Evolutionary conservation across 169 alveolate genomes (phyloP).

Genomic region (Cryptosporidium andersoni): DNA sequence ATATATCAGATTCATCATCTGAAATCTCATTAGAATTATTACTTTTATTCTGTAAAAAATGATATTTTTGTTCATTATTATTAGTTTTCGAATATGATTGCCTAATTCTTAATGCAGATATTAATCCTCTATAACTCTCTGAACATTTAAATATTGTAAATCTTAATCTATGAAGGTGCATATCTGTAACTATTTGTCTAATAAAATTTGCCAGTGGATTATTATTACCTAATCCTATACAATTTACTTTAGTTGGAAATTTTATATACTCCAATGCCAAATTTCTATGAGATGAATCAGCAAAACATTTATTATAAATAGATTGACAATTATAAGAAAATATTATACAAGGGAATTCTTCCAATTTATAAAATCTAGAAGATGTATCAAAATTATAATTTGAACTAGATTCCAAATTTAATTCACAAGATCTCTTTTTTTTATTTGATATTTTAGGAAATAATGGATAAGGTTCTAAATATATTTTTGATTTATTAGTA

Average conservation of each 20-base stretch:
- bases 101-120: conserved; percentile 32
- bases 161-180: conserved; percentile 50
- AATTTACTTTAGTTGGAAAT: conserved; percentile 49
- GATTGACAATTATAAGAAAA: conserved; percentile 55
- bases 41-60: background rate
- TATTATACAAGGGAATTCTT: conserved; percentile 64
- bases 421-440: background rate
- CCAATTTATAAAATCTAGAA: conserved; percentile 22
- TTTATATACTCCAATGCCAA: conserved; percentile 22
- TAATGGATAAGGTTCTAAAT: conserved; percentile 31
- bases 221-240: conserved; percentile 15
- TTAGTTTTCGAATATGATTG: background rate
- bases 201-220: conserved; percentile 9
- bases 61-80: background rate
- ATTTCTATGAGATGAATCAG: conserved; percentile 4
- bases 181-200: conserved; percentile 15
- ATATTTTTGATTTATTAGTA: conserved; percentile 12
- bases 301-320: conserved; percentile 9
- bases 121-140: conserved; percentile 38
- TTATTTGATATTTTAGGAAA: conserved; percentile 10
- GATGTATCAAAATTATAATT: background rate
- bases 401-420: background rate
- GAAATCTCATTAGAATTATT: background rate
- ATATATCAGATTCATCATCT: background rate
- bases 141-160: conserved; percentile 64